Evolutionary conservation across 495 filamentous ascomycete genomes (phyloP).

Genomic region (Trichocladium antarcticum): DNA sequence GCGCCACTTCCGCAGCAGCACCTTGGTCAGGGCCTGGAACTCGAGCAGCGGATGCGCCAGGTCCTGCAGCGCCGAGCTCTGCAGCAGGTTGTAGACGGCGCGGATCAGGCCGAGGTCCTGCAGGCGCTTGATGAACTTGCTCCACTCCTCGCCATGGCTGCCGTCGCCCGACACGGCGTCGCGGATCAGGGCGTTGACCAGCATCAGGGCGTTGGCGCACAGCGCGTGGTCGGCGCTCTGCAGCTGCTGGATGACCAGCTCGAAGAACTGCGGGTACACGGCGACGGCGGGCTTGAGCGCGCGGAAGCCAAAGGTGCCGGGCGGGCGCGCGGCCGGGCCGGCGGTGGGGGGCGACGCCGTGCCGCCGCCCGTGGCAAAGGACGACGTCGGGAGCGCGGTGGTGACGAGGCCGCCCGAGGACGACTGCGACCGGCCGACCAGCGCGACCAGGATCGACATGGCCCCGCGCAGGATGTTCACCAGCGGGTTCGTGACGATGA

Average conservation of each 20-base stretch:
- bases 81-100: constrained; percentile 83
- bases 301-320: constrained; percentile 65
- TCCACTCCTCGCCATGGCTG: constrained; percentile 59
- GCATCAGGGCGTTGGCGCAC: constrained; percentile 86
- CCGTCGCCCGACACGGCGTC: constrained; percentile 78
- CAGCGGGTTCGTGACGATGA: constrained; percentile 89
- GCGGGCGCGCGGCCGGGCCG: constrained; percentile 28
- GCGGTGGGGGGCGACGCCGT: background rate
- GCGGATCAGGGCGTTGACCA: constrained; percentile 90
- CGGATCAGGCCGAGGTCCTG: constrained; percentile 92
- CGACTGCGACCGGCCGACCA: constrained; percentile 73
- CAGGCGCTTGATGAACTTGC: constrained; percentile 82
- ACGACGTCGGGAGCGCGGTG: background rate
- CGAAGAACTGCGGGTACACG: constrained; percentile 83
- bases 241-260: constrained; percentile 79
- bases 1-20: constrained; percentile 82
- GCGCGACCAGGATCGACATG: constrained; percentile 88
- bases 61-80: constrained; percentile 86
- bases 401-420: constrained; percentile 2
- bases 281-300: constrained; percentile 88
- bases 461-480: constrained; percentile 95
- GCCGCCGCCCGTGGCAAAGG: background rate
- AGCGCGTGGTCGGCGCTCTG: constrained; percentile 92
- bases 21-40: constrained; percentile 86
- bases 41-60: constrained; percentile 86